Percentiles rank a stretch among this genome's conserved stretches.
phyloP scores from a whole-genome alignment of 2,329 filamentous ascomycete species.

The Escovopsis weberi region DNA sequence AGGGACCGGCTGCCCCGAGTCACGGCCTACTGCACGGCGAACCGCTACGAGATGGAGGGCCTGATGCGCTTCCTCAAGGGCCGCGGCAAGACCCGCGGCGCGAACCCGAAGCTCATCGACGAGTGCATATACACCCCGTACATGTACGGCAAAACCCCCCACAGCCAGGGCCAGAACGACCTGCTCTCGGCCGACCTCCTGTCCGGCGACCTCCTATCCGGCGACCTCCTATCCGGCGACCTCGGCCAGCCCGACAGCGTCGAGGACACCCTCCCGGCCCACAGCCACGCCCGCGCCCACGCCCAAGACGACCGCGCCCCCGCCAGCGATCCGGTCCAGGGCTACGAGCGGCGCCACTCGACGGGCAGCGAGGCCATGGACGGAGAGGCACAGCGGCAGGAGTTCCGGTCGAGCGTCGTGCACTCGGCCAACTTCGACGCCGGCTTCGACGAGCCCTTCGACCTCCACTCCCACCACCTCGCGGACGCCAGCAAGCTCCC shows the following conservation, averaged over 20 bases:
- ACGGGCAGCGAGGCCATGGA: slow-evolving; percentile 50
- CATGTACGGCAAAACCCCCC: slow-evolving; percentile 46
- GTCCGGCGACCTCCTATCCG: too few relatives aligned
- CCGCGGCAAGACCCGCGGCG: slow-evolving; percentile 58
- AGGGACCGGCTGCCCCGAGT: slow-evolving; percentile 75
- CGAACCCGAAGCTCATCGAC: slow-evolving; percentile 84
- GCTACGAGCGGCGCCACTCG: slow-evolving; percentile 56
- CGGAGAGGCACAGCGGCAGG: slow-evolving; percentile 26
- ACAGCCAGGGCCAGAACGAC: slow-evolving; percentile 9
- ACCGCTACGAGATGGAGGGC: slow-evolving; percentile 78
- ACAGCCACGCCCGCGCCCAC: too few relatives aligned
- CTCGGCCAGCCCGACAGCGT: too few relatives aligned
- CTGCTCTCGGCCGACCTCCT: slow-evolving; percentile 31
- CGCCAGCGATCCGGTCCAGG: slow-evolving; percentile 24
- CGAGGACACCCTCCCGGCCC: too few relatives aligned
- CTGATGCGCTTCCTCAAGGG: slow-evolving; percentile 87
- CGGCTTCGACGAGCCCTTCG: slow-evolving; percentile 16
- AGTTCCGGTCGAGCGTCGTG: slow-evolving; percentile 47
- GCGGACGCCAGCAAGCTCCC: slow-evolving; percentile 12
- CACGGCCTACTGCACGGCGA: slow-evolving; percentile 92
- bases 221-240: too few relatives aligned
- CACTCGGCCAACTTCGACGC: slow-evolving; percentile 23
- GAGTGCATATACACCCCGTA: slow-evolving; percentile 97
- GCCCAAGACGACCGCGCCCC: slow-evolving; percentile 7
- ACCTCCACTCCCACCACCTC: slow-evolving; percentile 10